Evolutionary conservation across 1,284 basidiomycete species (phyloP).

Genomic region (Ganoderma multipileum): DNA sequence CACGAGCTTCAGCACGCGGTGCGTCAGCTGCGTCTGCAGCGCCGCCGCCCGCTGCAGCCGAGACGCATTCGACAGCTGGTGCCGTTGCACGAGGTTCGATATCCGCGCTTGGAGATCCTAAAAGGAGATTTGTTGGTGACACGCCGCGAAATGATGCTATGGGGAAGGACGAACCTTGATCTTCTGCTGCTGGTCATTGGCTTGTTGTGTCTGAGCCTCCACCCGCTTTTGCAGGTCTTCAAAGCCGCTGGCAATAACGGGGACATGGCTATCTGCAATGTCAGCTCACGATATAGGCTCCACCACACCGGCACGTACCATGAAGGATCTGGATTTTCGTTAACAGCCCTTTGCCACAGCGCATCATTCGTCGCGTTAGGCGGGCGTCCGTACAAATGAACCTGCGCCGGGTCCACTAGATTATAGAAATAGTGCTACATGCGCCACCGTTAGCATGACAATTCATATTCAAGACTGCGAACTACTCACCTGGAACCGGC

Average conservation of each 20-base stretch:
- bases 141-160: neutral
- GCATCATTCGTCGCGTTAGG: slow-evolving; percentile 76
- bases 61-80: slow-evolving; percentile 73
- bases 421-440: slow-evolving; percentile 86
- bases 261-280: slow-evolving; percentile 67
- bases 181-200: slow-evolving; percentile 73
- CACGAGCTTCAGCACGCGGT: slow-evolving; percentile 77
- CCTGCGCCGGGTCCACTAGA: slow-evolving; percentile 78
- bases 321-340: slow-evolving; percentile 85
- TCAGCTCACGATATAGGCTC: neutral
- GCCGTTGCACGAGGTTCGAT: slow-evolving; percentile 66
- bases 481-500: slow-evolving; percentile 79
- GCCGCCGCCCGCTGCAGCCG: slow-evolving; percentile 72
- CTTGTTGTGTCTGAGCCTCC: slow-evolving; percentile 78
- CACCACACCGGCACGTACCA: slow-evolving; percentile 55
- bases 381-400: slow-evolving; percentile 77
- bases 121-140: neutral
- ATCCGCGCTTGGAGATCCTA: slow-evolving; percentile 76
- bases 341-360: slow-evolving; percentile 81
- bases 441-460: neutral
- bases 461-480: neutral
- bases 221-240: slow-evolving; percentile 84
- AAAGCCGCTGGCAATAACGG: slow-evolving; percentile 83
- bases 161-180: slow-evolving; percentile 58
- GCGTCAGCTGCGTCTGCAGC: slow-evolving; percentile 75